Evolutionary conservation across 2,329 filamentous ascomycete species (phyloP), one percentile per base, ranked within the genome.

Genomic region (Cladophialophora immunda): DNA sequence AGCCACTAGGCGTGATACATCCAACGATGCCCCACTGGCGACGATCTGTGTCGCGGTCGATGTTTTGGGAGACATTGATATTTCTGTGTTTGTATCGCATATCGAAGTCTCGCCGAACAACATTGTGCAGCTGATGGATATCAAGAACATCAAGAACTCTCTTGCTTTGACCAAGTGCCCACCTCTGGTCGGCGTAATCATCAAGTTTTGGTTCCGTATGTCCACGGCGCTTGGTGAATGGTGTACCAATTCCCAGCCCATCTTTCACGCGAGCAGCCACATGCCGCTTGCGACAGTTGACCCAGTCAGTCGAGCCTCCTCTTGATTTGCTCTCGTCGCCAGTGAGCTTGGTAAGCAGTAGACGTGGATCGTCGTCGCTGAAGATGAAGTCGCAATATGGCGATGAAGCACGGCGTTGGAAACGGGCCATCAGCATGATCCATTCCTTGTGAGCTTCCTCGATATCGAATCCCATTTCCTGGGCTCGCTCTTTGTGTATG

Each of bases 41-140:
- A 1, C 68, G 76, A 58, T 86, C 82, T 1, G 76, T 77, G 11
- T 84, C 82, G 15, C 90, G 82, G 73, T 92, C 89, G 8, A 92
- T 83, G 60, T 93, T 93, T 73, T 94, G 92, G 5, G 89, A 91
- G 0, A 92, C 78, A 66, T 94, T 89, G 70, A 88, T 83, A 38
- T 74, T 78, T 56, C 79, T 75, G 65, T 78, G 83, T 74, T 89
- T 89, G 74, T 79, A 87, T 15, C 82, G 79, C 47, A 85, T 82
- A 73, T 93, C 90, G 66, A 83, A 86, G 0, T 81, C 83, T 15
- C 78, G 75, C 4, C 73, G 9, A 19, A 25, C 68, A 1, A 84
- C 76, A 47, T 82, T 84, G 25, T 85, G 80, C 9, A 91, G 77
- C 64, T 82, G 85, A 11, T 82, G 82, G 61, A 89, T 88, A 61